Percentiles rank a stretch among this genome's conserved stretches.
Conservation (phyloP, 225 moss, liverwort and hornwort species). For the Pseudisothecium myosuroides region DNA sequence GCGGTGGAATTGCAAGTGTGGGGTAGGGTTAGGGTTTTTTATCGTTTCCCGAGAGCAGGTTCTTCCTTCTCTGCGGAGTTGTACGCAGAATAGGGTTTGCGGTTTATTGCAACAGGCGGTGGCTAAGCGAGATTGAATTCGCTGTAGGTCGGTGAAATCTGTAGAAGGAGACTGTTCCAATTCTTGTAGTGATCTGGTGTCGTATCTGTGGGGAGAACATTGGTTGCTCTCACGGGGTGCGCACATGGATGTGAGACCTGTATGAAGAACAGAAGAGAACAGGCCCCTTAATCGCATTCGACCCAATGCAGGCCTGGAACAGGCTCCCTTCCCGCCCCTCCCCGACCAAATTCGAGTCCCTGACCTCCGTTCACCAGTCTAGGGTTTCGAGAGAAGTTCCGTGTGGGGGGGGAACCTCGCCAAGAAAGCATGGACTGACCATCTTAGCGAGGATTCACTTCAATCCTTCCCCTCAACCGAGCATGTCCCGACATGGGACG, state of each 20-base stretch:
- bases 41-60: neutral
- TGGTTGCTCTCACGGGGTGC: neutral
- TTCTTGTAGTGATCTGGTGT: neutral
- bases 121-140: neutral
- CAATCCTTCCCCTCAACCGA: neutral
- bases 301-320: conserved; percentile 46
- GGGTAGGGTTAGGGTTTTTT: neutral
- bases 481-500: conserved; percentile 2
- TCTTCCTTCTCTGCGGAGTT: neutral
- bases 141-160: neutral
- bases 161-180: neutral
- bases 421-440: conserved; percentile 7
- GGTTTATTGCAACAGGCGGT: neutral
- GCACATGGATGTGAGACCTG: conserved; percentile 18
- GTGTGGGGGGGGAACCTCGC: conserved; percentile 2
- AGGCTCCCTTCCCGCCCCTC: conserved; percentile 36
- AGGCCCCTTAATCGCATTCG: neutral
- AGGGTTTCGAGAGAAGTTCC: conserved; percentile 20
- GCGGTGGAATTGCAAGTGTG: neutral
- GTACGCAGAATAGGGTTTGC: neutral
- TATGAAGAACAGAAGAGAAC: conserved; percentile 8
- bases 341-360: conserved; percentile 18
- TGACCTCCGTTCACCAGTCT: conserved; percentile 19
- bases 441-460: neutral
- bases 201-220: neutral